These are phyloP conservation scores for Chlamydomonas sphaeroides DNA, from an alignment of 139 green algal genomes.

Conservation along the genomic window DNA sequence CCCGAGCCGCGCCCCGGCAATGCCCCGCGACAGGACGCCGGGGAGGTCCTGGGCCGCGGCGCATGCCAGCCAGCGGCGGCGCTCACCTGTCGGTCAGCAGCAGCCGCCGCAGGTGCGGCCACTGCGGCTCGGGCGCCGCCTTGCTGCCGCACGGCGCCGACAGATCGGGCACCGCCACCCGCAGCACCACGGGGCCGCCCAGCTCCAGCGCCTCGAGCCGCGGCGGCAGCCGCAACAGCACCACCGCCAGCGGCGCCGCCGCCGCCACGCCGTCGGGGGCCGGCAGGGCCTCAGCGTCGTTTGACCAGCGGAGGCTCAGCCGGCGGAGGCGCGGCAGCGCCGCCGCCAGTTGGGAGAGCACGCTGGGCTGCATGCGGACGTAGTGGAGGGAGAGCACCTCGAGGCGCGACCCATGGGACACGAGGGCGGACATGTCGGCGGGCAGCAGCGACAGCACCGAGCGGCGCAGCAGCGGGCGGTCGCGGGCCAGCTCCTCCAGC, in stretches of 20 bases:
- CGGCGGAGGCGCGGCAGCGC: slow-evolving; percentile 20
- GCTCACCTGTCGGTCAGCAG: slow-evolving; percentile 2
- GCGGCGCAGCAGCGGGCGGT: slow-evolving; percentile 13
- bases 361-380: slow-evolving; percentile 1
- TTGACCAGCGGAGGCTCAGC: slow-evolving; percentile 11
- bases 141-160: neutral
- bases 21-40: too few relatives aligned
- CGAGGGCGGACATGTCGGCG: slow-evolving; percentile 1
- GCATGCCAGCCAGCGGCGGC: too few relatives aligned
- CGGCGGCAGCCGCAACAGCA: neutral
- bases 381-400: slow-evolving; percentile 25
- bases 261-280: neutral
- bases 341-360: neutral
- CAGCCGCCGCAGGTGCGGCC: slow-evolving; percentile 20
- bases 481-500: neutral
- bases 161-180: neutral
- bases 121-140: neutral
- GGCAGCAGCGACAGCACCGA: neutral
- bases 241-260: neutral
- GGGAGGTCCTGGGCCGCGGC: too few relatives aligned
- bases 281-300: neutral
- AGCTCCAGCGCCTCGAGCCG: slow-evolving; percentile 12
- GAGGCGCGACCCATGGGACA: neutral
- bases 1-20: too few relatives aligned
- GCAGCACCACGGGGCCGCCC: slow-evolving; percentile 4